Conservation (phyloP, 441 rosid species). For the Pelargonium cotyledonis region DNA sequence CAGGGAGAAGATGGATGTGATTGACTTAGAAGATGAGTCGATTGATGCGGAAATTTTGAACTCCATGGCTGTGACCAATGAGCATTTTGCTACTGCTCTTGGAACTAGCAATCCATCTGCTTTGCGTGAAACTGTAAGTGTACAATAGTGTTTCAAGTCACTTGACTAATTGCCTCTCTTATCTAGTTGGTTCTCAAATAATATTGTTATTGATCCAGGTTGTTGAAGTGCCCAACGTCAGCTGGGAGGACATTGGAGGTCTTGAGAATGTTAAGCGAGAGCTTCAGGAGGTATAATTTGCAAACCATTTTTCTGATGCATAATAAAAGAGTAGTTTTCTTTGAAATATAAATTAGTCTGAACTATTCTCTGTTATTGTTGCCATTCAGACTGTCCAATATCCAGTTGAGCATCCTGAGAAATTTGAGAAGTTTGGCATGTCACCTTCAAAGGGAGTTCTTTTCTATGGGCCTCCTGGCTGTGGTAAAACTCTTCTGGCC, state of each 20-base stretch:
- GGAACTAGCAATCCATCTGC: constrained; percentile 61
- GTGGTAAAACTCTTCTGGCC: constrained; percentile 61
- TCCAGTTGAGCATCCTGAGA: constrained; percentile 78
- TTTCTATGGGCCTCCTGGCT: constrained; percentile 65
- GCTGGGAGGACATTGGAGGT: constrained; percentile 23
- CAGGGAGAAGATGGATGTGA: constrained; percentile 61
- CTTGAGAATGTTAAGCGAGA: constrained; percentile 20
- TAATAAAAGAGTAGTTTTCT: background rate
- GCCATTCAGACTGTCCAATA: constrained; percentile 52
- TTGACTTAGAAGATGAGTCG: constrained; percentile 58
- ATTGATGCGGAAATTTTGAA: constrained; percentile 60
- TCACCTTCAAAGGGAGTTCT: constrained; percentile 54
- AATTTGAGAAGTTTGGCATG: constrained; percentile 64
- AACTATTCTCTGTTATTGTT: background rate
- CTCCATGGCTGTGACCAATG: constrained; percentile 60
- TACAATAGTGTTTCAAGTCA: constrained; percentile 1
- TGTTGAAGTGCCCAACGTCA: constrained; percentile 21
- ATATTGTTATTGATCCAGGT: background rate
- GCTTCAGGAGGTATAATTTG: constrained; percentile 40
- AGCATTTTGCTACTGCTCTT: constrained; percentile 59
- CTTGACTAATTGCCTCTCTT: background rate
- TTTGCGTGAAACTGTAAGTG: constrained; percentile 30
- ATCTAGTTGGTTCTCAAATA: background rate
- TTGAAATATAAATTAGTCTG: background rate
- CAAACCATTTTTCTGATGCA: background rate